Evolutionary conservation across 129 eudicot genomes (phyloP).

Genomic region (Saussurea involucrata): DNA sequence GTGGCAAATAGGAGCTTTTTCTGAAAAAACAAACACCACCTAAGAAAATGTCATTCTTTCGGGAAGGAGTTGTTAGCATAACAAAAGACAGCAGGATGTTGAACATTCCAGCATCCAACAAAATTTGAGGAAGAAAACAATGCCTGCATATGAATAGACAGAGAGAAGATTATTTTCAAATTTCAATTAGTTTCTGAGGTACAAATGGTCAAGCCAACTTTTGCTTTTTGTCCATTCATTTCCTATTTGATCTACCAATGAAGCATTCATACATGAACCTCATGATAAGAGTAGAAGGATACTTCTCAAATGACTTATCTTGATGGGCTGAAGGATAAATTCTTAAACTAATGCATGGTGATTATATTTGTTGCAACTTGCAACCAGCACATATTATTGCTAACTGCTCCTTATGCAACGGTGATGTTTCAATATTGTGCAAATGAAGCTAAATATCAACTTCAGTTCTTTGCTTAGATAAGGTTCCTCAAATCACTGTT

Average conservation of each 20-base stretch:
- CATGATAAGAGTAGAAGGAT: too few species aligned
- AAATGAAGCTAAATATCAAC: background rate
- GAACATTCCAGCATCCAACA: background rate
- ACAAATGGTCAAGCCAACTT: background rate
- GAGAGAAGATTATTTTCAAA: background rate
- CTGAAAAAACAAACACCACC: too few species aligned
- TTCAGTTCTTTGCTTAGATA: conserved; percentile 3
- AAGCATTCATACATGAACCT: too few species aligned
- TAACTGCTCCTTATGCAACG: too few species aligned
- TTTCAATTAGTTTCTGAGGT: background rate
- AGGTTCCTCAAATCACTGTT: background rate
- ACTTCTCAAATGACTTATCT: too few species aligned
- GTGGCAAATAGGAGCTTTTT: too few species aligned
- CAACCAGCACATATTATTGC: background rate
- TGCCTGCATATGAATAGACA: background rate
- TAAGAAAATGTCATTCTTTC: background rate
- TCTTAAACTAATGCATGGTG: too few species aligned
- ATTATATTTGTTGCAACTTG: too few species aligned
- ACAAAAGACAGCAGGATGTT: background rate
- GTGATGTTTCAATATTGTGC: background rate
- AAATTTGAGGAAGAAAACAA: background rate
- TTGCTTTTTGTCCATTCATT: too few species aligned
- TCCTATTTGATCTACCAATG: too few species aligned
- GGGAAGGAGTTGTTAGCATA: background rate
- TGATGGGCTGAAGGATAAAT: too few species aligned